Evolutionary conservation across 2,329 filamentous ascomycete genomes (phyloP), one percentile per base, ranked within the genome.

Genomic region (Myriosclerotinia curreyana): DNA sequence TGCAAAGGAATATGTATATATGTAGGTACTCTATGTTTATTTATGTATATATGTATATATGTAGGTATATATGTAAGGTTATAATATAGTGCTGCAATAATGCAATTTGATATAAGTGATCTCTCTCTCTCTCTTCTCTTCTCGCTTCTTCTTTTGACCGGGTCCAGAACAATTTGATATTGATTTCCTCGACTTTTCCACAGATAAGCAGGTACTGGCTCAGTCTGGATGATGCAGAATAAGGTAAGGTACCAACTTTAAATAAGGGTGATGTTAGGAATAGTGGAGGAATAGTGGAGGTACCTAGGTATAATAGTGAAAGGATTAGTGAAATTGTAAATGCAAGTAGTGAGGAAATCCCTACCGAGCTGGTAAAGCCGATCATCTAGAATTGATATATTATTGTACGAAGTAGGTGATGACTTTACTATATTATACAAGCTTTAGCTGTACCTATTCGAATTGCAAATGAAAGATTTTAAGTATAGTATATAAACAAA

Each of bases 181-280:
- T 34, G 14, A 48, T 22, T 38, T 44, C 38, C 25, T 44, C 53
- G 38, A 42, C 53, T 55, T 31, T 42, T 55, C 25, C 52, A n/a
- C 38, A 25, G 31, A 60, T 36, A 50, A 50, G 56, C 34, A 58
- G 40, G 40, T 42, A 28, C 51, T 5, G 44, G 36, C 52, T n/a
- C n/a, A n/a, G n/a, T n/a, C n/a, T n/a, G n/a, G n/a, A n/a, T 34
- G 52, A 38, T 53, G 42, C 28, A 58, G 54, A 58, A 58, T 36
- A 17, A 58, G 40, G 28, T 12, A 58, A 58, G 54, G 54, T 58
- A 34, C 54, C 54, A 58, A 58, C 54, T 58, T 20, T 58, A 58
- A 58, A 58, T 48, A 34, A 28, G 28, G 28, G 40, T 48, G 20
- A 46, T 58, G 46, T 58, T 58, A 25, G 31, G 34, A 38, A 51